Base-by-base conservation (phyloP, 2,329 filamentous ascomycete species). In the Dothiorella sarmentorum region DNA sequence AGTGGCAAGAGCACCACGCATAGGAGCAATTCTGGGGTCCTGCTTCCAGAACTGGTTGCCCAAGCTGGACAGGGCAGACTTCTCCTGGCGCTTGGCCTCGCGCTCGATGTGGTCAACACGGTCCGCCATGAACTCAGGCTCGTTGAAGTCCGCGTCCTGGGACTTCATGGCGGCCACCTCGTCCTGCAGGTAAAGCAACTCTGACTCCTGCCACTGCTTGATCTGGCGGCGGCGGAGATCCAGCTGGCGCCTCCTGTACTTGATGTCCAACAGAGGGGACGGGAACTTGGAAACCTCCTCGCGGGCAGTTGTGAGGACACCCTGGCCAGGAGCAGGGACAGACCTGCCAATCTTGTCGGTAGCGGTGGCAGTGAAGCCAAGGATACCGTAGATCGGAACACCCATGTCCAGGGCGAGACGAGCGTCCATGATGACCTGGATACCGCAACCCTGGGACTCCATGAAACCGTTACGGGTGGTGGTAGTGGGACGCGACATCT, bases 41-140 rank as follows among this genome's bases (percentile, higher is more conserved):
- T 90, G 87, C 82, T 94, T 97, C 94, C 95, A 99, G 85, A 99
- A 99, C 78, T 89, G 91, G 82, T 99, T 99, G 72, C 95, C 94
- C 67, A 96, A 85, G 77, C 91, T 96, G 76, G 87, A 87, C 62
- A 96, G 85, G 17, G 93, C 90, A 65, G 97, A 93, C 78, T 92
- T 95, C 78, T 93, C 91, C 75, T 99, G 93, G 65, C 94, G 86
- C 64, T 83, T 81, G 53, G 93, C 91, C 76, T 99, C 90, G 18
- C 82, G 88, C 74, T 95, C 89, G 67, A 97, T 93, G 74, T 97
- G 93, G 57, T 82, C 76, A 40, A 89, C 86, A 63, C 94, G 90
- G 67, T 96, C 90, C 65, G 91, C 83, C 65, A 91, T 82, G 75
- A 96, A 99, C 67, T 91, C 90, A 59, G 87, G 82, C 74, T 92